phyloP scores from a whole-genome alignment of 208 protist genomes.

The Naegleria fowleri region DNA sequence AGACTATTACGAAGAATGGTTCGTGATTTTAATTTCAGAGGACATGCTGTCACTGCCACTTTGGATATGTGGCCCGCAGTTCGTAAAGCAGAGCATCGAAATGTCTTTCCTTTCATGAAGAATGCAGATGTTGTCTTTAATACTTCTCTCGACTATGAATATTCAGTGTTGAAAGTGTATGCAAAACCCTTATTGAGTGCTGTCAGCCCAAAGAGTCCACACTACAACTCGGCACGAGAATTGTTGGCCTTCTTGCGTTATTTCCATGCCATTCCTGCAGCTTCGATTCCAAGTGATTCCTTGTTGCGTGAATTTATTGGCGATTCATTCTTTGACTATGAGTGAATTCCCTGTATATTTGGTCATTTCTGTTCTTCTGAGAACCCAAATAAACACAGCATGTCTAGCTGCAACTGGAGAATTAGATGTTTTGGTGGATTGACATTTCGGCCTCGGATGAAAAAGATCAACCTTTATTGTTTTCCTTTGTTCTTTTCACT shows the following conservation, averaged over 20 bases:
- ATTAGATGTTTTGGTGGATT: no score
- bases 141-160: constrained; percentile 46
- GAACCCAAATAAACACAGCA: no score
- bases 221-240: neutral
- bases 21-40: constrained; percentile 48
- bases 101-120: constrained; percentile 46
- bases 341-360: no score
- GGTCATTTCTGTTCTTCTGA: no score
- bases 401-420: no score
- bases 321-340: constrained; percentile 6
- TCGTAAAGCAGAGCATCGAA: constrained; percentile 40
- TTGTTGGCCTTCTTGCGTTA: neutral
- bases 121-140: constrained; percentile 46
- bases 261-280: neutral
- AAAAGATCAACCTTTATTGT: no score
- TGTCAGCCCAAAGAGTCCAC: neutral
- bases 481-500: no score
- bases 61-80: constrained; percentile 41
- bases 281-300: neutral
- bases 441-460: no score
- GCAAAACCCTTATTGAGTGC: constrained; percentile 37
- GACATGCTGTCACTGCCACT: constrained; percentile 35
- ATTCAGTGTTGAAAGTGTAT: constrained; percentile 40
- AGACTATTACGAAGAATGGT: constrained; percentile 49
- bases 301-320: constrained; percentile 16